Evolutionary conservation across 2,329 filamentous ascomycete species (phyloP), one percentile per base, ranked within the genome.

Genomic region (Botrytis sinoallii): DNA sequence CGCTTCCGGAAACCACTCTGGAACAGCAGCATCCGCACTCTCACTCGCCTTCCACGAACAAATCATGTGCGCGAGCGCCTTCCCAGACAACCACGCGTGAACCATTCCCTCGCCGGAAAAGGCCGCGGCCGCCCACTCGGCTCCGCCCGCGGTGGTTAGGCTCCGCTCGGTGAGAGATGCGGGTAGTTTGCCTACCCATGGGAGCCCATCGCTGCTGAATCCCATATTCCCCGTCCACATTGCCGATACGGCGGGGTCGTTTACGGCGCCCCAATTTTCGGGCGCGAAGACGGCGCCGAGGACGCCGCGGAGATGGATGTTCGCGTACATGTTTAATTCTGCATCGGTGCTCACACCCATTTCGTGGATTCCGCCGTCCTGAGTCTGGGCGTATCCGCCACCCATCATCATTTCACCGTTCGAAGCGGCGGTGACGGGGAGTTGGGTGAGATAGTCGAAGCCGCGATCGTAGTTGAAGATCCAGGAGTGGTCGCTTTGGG

Each of bases 241-340:
- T 38, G 78, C 78, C 35, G 84, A 79, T 0, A 80, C 77, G 2
- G 81, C 75, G 3, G 83, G 83, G 7, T 78, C 80, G 25, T 80
- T 83, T 2, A 83, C 75, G 57, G 85, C 84, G 86, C 85, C 88
- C 0, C 86, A 87, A 59, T 83, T 82, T 7, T 82, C 81, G 80
- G 9, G 81, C 80, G 38, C 52, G 22, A 70, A 70, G 16, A 70
- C 18, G 0, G 68, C 38, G 8, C 68, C 68, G 7, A 61, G 29
- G 0, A 61, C 68, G 1, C 68, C 68, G 10, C 68, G 38, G 4
- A 70, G 68, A 32, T 70, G 68, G 16, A 70, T 70, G 6, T 61
- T 22, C 1, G 68, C 55, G n/a, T 70, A 70, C 55, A 70, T 46
- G 14, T 70, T 44, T 20, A 70, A 8, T 14, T 61, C n/a, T 3